Evolutionary conservation across 352 stramenopile genomes (phyloP), one percentile per base, ranked within the genome.

Genomic region (Phytophthora brassicae): DNA sequence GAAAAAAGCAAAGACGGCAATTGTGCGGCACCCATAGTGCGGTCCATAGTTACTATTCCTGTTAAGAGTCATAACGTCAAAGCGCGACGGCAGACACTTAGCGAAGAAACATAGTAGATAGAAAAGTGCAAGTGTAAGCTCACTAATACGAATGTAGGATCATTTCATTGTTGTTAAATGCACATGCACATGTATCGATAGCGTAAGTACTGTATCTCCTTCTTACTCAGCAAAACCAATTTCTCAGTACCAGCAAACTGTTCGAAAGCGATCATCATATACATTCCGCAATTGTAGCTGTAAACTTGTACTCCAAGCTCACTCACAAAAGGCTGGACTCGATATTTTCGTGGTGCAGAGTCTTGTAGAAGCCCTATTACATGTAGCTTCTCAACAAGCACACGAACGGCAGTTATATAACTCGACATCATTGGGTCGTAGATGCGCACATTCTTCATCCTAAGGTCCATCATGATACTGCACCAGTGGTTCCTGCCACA

Each of bases 261-360:
- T 6, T 49, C 43, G 14, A 49, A 49, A 13, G 22, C 43, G 22
- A 50, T 6, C 13, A 50, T 11, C 23, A 50, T 36, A 22, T 19
- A 48, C 19, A 48, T 48, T 14, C 4, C 22, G 20, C 42, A 48
- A 22, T 48, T 48, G 42, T 48, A 48, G 20, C 19, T 48, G 42
- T 48, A 11, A 13, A 31, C 20, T 48, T 29, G 42, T 14, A 48
- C 42, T 17, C 42, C 22, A 16, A 48, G 42, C 9, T 31, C 17
- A 16, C 42, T 29, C 8, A 11, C 5, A 26, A 31, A 48, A 1
- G 19, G 20, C 4, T 8, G 42, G 24, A 19, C 42, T 48, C 42
- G 16, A 28, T 48, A 48, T 31, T 31, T 48, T 22, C 22, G 29
- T 26, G 42, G 42, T 11, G 22, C 11, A 16, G 31, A 48, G 12